Conservation (phyloP, 208 protist species). For the Trypanosoma caninum region DNA sequence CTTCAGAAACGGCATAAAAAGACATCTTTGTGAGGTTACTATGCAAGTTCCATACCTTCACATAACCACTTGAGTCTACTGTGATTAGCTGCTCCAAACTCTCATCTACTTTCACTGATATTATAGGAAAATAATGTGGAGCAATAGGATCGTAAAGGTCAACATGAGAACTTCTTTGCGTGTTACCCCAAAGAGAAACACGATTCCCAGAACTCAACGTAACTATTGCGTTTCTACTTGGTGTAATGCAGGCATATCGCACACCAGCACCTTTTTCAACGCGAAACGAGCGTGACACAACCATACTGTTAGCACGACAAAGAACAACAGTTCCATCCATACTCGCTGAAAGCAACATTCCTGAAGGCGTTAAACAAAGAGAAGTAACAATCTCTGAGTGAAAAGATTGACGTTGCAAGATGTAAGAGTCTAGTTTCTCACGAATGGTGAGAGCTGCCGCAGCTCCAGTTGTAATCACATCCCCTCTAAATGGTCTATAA, state of each 20-base stretch:
- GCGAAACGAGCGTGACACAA: conserved; percentile 17
- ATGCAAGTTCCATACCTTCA: conserved; percentile 74
- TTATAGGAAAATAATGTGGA: conserved; percentile 64
- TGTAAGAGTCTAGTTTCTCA: conserved; percentile 18
- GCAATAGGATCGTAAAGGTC: conserved; percentile 70
- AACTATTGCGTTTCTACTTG: conserved; percentile 19
- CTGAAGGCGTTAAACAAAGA: conserved; percentile 11
- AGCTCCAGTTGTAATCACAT: conserved; percentile 18
- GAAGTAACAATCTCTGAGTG: conserved; percentile 26
- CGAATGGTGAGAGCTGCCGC: conserved; percentile 22
- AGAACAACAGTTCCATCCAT: conserved; percentile 24
- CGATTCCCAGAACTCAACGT: conserved; percentile 28
- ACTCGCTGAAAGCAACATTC: conserved; percentile 18
- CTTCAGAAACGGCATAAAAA: conserved; percentile 53
- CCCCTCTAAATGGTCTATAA: background rate
- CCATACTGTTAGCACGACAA: conserved; percentile 15
- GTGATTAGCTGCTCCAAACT: conserved; percentile 68
- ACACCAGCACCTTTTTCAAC: conserved; percentile 13
- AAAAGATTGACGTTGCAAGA: conserved; percentile 4
- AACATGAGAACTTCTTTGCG: conserved; percentile 31
- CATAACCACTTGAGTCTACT: conserved; percentile 54
- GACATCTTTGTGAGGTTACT: conserved; percentile 44
- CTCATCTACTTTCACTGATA: conserved; percentile 53
- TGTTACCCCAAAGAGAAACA: conserved; percentile 32
- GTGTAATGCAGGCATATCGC: conserved; percentile 28